phyloP scores from a whole-genome alignment of 164 flowering plant genomes.

The Brasenia schreberi region DNA sequence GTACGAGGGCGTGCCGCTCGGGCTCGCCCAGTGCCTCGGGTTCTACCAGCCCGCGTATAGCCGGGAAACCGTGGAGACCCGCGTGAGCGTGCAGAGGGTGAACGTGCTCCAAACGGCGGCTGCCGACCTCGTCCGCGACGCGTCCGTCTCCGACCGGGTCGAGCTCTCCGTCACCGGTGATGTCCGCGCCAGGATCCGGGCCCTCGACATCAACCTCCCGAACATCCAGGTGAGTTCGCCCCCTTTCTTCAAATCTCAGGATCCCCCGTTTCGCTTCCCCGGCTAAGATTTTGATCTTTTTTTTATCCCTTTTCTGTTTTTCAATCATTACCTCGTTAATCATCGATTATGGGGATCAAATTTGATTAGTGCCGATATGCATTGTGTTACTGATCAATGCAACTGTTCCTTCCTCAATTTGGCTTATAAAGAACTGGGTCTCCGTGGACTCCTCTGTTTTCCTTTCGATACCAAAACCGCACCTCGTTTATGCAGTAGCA shows the following conservation, averaged over 20 bases:
- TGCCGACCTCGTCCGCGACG: slow-evolving; percentile 67
- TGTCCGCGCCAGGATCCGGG: slow-evolving; percentile 83
- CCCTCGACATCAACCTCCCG: slow-evolving; percentile 68
- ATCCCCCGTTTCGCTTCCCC: not conserved
- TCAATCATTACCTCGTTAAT: not conserved
- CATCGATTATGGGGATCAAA: no score
- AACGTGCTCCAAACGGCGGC: slow-evolving; percentile 68
- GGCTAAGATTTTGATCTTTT: not conserved
- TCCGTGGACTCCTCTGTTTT: no score
- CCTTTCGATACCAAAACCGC: no score
- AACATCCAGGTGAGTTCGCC: slow-evolving; percentile 52
- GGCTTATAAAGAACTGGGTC: no score
- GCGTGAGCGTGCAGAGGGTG: slow-evolving; percentile 57
- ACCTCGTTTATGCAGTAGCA: no score
- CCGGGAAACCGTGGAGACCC: slow-evolving; percentile 38
- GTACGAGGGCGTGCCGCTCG: slow-evolving; percentile 87
- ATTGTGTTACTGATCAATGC: no score
- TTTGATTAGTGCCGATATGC: no score
- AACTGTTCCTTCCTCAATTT: no score
- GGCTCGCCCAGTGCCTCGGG: slow-evolving; percentile 58
- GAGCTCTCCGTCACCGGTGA: slow-evolving; percentile 77
- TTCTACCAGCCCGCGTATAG: slow-evolving; percentile 89
- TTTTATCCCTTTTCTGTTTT: not conserved
- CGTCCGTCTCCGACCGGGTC: slow-evolving; percentile 69
- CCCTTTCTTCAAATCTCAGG: no score